Base-by-base conservation (phyloP, 306 rosid species). In the Elaeagnus macrophylla region DNA sequence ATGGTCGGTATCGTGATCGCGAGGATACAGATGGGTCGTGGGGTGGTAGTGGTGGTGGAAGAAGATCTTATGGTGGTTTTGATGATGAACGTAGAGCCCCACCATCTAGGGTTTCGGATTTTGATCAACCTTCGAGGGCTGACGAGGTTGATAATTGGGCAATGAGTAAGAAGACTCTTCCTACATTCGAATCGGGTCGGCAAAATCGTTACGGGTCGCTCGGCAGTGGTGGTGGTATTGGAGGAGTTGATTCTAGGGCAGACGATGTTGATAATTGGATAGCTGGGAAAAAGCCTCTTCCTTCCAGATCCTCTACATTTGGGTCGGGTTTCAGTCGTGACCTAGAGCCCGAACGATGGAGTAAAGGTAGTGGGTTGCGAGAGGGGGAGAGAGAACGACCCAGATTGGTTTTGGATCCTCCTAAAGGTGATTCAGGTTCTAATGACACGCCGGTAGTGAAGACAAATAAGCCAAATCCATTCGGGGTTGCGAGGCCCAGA, bases 81-180 rank as follows among this genome's bases (percentile, higher is more conserved):
- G 99, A 83, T 7, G 96, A 84, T 12, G 95, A 93, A 36, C 87
- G 95, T n/a, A 60, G 93, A 60, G 86, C 81, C 14, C 58, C 81
- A 0, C 48, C 61, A 56, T 66, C 95, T 79, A 93, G 96, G 99
- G 95, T 74, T 87, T 87, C 96, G 37, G 95, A 84, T 15, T 62
- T 77, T 6, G 96, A 87, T 74, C 94, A 80, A 53, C 89, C 89
- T 20, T 93, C 99, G 5, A 80, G 96, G 87, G 99, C 99, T 8
- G 96, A 93, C 57, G 99, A 84, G 85, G 99, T 73, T 4, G 96
- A 93, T 16, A 82, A 84, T 66, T 93, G 99, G 99, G 84, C 84
- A 0, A 50, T 72, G 44, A 75, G 61, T 35, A 93, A 82, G 71
- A 93, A 84, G 54, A 4, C 85, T 10, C 69, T 78, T 6, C 87